These are phyloP conservation scores for Coprinopsis cinerea DNA, from an alignment of 768 basidiomycete species.

Conservation along the genomic window DNA sequence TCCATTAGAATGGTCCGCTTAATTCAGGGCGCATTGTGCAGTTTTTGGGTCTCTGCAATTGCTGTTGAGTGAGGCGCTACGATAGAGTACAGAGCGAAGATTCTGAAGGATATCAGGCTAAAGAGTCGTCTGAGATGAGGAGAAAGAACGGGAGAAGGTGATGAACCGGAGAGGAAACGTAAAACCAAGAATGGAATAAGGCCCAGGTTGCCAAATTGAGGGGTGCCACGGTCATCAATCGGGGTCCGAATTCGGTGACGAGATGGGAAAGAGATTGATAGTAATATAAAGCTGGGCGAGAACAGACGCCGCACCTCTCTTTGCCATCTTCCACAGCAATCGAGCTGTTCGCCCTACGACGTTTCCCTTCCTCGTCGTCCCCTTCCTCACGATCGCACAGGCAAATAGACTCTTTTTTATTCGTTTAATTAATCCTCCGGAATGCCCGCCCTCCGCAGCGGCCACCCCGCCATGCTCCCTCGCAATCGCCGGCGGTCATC, in stretches of 20 bases:
- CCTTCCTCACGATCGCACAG: not conserved
- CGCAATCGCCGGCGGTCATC: slow-evolving; percentile 9
- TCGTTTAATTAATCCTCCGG: not conserved
- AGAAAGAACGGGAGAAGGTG: not conserved
- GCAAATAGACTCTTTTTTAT: not conserved
- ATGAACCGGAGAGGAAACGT: not conserved
- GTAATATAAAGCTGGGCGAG: slow-evolving; percentile 1
- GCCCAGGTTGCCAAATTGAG: not conserved
- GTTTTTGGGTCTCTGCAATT: too few relatives aligned
- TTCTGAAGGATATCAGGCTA: not conserved
- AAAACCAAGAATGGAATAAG: slow-evolving; percentile 4
- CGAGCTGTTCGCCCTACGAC: not conserved
- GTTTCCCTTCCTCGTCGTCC: not conserved
- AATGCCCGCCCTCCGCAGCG: slow-evolving; percentile 9
- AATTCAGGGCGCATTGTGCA: not conserved
- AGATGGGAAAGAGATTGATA: not conserved
- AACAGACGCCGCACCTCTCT: not conserved
- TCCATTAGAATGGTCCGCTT: not conserved
- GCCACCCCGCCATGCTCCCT: slow-evolving; percentile 3
- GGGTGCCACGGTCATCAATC: slow-evolving; percentile 5
- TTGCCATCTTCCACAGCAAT: too few relatives aligned
- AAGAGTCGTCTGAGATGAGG: not conserved
- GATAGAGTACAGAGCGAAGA: too few relatives aligned
- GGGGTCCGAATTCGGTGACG: not conserved
- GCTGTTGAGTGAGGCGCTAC: too few relatives aligned